A percentile compares a stretch with the other conserved stretches of the same genome.
Conservation (phyloP, 805 yeast genomes). For the Lachancea sp. region DNA sequence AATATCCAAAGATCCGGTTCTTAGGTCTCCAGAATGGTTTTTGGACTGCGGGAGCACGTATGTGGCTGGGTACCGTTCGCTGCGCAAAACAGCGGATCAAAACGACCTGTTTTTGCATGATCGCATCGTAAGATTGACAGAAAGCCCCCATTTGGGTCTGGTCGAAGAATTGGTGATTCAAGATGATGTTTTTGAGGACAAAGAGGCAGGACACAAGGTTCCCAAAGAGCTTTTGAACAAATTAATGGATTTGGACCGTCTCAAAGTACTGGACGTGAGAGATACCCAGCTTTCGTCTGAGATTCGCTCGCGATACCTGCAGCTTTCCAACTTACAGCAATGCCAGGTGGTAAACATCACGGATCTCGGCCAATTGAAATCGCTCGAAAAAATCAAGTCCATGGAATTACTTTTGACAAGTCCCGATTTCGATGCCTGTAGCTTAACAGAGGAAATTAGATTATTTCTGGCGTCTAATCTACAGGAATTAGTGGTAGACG, state of each 20-base stretch:
- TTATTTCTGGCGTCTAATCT: conserved; percentile 10
- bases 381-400: conserved; percentile 11
- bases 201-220: conserved; percentile 14
- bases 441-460: conserved; percentile 6
- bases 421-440: conserved; percentile 6
- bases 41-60: conserved; percentile 35
- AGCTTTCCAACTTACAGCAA: conserved; percentile 10
- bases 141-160: conserved; percentile 30
- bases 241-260: conserved; percentile 17
- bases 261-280: conserved; percentile 20
- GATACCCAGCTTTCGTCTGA: conserved; percentile 16
- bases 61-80: conserved; percentile 34
- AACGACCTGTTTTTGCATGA: conserved; percentile 34
- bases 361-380: conserved; percentile 8
- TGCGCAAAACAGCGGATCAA: conserved; percentile 32
- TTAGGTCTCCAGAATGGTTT: conserved; percentile 28
- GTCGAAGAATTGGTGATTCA: conserved; percentile 35
- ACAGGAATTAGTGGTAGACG: conserved; percentile 28
- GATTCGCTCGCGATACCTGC: conserved; percentile 10
- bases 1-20: conserved; percentile 32
- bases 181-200: conserved; percentile 27
- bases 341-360: conserved; percentile 12
- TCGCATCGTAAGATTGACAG: conserved; percentile 38
- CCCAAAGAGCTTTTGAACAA: conserved; percentile 17
- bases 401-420: conserved; percentile 11